These are phyloP conservation scores for Pseudocercospora ulei DNA, from an alignment of 2,329 filamentous ascomycete genomes.

Conservation along the genomic window DNA sequence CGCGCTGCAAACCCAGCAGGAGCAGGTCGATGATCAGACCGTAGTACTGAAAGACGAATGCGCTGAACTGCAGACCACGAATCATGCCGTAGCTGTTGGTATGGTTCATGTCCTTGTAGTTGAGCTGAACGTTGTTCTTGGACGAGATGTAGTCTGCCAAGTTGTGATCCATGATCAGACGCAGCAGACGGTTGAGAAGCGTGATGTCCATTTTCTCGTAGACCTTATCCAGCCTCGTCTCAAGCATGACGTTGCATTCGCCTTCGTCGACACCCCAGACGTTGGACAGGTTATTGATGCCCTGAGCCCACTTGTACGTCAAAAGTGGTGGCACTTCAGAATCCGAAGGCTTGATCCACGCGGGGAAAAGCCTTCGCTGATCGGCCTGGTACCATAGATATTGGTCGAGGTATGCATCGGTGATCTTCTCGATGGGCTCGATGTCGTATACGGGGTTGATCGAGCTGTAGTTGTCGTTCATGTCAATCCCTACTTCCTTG, in stretches of 20 bases:
- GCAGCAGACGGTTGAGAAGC: constrained; percentile 79
- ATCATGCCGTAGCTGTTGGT: constrained; percentile 99
- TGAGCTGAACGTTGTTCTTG: constrained; percentile 98
- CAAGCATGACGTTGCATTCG: constrained; percentile 97
- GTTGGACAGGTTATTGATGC: constrained; percentile 93
- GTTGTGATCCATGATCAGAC: constrained; percentile 98
- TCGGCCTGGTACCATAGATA: constrained; percentile 99
- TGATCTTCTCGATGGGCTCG: constrained; percentile 98
- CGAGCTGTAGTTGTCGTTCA: constrained; percentile 99
- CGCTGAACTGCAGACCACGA: constrained; percentile 92
- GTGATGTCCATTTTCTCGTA: constrained; percentile 99
- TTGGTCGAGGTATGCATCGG: constrained; percentile 94
- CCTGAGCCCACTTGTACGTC: constrained; percentile 98
- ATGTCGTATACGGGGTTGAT: constrained; percentile 99
- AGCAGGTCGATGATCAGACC: constrained; percentile 89
- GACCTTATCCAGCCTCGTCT: constrained; percentile 96
- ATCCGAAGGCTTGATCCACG: constrained; percentile 98
- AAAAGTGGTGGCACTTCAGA: constrained; percentile 91
- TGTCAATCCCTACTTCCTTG: constrained; percentile 98
- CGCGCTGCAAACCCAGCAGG: constrained; percentile 82
- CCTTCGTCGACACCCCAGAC: constrained; percentile 92
- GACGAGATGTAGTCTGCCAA: constrained; percentile 97
- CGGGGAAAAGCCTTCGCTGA: constrained; percentile 89
- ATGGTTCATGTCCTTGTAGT: constrained; percentile 99
- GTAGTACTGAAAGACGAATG: constrained; percentile 98